phyloP scores from a whole-genome alignment of 495 filamentous ascomycete species.

The Cercophora samala region DNA sequence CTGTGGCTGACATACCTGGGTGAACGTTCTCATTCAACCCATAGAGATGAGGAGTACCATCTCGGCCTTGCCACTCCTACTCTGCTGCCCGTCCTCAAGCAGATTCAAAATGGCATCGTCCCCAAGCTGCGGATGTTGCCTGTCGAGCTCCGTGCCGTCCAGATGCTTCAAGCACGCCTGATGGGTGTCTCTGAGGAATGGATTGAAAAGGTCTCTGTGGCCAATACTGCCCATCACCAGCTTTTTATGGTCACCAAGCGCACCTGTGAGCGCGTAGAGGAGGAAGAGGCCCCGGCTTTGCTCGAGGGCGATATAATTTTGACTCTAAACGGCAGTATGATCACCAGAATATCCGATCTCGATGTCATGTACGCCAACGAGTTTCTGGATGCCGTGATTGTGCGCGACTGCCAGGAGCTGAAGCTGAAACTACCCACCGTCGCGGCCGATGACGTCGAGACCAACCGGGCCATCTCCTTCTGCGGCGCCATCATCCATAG shows the following conservation, averaged over 20 bases:
- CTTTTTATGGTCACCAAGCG: conserved; percentile 96
- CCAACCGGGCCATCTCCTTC: conserved; percentile 85
- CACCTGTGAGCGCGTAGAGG: conserved; percentile 64
- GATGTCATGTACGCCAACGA: conserved; percentile 96
- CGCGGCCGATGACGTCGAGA: conserved; percentile 86
- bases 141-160: conserved; percentile 89
- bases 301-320: conserved; percentile 92
- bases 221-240: conserved; percentile 88
- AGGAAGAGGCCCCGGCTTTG: conserved; percentile 53
- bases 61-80: conserved; percentile 88
- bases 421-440: conserved; percentile 78
- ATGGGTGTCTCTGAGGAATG: conserved; percentile 97
- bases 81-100: conserved; percentile 74
- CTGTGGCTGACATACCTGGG: conserved; percentile 96
- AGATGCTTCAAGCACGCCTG: conserved; percentile 95
- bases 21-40: conserved; percentile 70
- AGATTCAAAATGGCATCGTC: conserved; percentile 73
- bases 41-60: conserved; percentile 95
- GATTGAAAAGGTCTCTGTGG: conserved; percentile 81
- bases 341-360: conserved; percentile 87
- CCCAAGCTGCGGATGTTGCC: conserved; percentile 86
- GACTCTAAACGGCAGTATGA: conserved; percentile 83
- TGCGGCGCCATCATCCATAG: conserved; percentile 91
- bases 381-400: conserved; percentile 74
- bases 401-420: conserved; percentile 82